phyloP scores from a whole-genome alignment of 805 yeast genomes.

The Torulaspora franciscae region DNA sequence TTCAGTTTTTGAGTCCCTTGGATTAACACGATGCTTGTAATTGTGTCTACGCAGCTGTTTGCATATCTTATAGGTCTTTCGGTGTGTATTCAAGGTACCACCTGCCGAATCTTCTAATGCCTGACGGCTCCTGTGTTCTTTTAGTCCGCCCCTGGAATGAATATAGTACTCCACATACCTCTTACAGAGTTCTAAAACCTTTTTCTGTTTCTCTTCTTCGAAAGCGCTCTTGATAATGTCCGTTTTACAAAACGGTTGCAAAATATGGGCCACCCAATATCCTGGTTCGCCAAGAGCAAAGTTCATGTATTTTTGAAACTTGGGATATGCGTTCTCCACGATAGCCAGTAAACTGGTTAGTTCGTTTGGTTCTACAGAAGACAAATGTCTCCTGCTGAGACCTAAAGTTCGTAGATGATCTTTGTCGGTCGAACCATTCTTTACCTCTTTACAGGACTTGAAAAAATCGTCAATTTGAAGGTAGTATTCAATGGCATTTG shows the following conservation, averaged over 20 bases:
- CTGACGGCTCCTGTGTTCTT: neutral
- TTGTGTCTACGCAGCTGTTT: constrained; percentile 5
- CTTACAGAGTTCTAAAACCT: neutral
- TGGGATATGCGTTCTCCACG: constrained; percentile 9
- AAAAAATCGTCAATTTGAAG: constrained; percentile 12
- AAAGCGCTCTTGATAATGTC: no score
- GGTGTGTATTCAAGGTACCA: neutral
- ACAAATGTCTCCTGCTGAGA: constrained; percentile 8
- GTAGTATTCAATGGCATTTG: constrained; percentile 11
- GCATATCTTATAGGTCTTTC: constrained; percentile 6
- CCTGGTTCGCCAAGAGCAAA: constrained; percentile 12
- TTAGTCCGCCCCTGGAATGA: neutral
- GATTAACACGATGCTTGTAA: neutral
- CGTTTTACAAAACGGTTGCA: constrained; percentile 13
- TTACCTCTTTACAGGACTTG: constrained; percentile 8
- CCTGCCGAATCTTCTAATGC: neutral
- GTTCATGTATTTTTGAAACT: constrained; percentile 8
- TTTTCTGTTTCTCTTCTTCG: no score
- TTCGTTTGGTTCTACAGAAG: constrained; percentile 5
- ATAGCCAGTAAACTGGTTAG: constrained; percentile 1
- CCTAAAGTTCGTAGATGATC: constrained; percentile 7
- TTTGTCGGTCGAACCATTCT: constrained; percentile 9
- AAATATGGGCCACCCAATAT: constrained; percentile 16
- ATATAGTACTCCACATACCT: constrained; percentile 9
- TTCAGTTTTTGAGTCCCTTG: constrained; percentile 5